Percentiles rank a stretch among this genome's conserved stretches.
phyloP scores from a whole-genome alignment of 805 yeast genomes.

The Suhomyces prunicola region DNA sequence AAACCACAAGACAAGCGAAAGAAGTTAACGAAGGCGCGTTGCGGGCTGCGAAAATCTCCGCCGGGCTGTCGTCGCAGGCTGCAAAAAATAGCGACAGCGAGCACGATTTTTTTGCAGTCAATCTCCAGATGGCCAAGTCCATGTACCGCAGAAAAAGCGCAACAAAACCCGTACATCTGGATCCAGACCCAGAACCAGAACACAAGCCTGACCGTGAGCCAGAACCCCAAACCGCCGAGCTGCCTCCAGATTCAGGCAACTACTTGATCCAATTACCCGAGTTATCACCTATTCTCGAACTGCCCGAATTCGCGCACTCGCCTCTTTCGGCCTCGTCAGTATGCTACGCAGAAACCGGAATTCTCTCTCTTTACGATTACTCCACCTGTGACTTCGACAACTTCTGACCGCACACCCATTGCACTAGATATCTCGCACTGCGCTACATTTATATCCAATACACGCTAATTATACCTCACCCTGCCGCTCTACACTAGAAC shows the following conservation, averaged over 20 bases:
- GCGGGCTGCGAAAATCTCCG: not conserved
- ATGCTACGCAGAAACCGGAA: not conserved
- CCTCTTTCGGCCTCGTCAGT: not conserved
- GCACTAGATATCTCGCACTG: not conserved
- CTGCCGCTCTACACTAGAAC: no score
- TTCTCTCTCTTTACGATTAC: not conserved
- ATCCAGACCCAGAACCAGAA: not conserved
- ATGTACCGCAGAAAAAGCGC: not conserved
- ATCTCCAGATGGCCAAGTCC: conserved; percentile 15
- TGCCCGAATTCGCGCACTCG: not conserved
- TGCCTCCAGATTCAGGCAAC: not conserved
- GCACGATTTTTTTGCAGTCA: conserved; percentile 19
- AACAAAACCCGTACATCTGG: not conserved
- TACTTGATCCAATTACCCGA: not conserved
- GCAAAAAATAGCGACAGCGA: not conserved
- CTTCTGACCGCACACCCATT: not conserved
- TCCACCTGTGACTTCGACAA: not conserved
- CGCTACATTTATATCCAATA: not conserved
- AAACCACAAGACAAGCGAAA: not conserved
- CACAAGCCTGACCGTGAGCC: not conserved
- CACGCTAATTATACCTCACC: not conserved
- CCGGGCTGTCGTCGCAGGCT: not conserved
- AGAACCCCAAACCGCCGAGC: not conserved
- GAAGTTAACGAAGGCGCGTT: not conserved
- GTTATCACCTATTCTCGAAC: not conserved